phyloP scores from a whole-genome alignment of 1,284 basidiomycete species.

The Gymnopus androsaceus region DNA sequence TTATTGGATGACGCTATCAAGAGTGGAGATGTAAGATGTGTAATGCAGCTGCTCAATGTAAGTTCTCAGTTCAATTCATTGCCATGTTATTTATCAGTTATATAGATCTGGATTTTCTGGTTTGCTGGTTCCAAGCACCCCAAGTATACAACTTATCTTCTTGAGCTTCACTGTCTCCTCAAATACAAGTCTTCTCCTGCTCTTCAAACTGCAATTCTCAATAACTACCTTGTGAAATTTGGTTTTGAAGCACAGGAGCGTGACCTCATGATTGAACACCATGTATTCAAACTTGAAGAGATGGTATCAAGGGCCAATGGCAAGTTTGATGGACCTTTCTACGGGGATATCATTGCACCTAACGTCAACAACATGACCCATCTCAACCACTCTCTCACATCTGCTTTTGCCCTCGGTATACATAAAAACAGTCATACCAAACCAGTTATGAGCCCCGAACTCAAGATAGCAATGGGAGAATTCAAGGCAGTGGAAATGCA shows the following conservation, averaged over 20 bases:
- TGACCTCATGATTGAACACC: constrained; percentile 7
- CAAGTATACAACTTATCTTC: not conserved
- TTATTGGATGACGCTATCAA: constrained; percentile 1
- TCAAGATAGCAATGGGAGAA: not conserved
- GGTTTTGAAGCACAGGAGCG: not conserved
- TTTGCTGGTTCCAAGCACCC: not conserved
- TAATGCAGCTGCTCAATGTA: not conserved
- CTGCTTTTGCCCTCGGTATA: not conserved
- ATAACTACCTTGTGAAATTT: constrained; percentile 12
- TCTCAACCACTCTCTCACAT: not conserved
- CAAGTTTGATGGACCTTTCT: not conserved
- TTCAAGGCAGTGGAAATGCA: not conserved
- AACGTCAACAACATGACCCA: constrained; percentile 1
- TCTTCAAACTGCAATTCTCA: constrained; percentile 1
- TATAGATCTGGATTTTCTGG: constrained; percentile 7
- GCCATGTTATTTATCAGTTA: too few species aligned
- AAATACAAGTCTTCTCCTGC: not conserved
- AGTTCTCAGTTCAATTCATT: too few species aligned
- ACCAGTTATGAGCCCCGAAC: not conserved
- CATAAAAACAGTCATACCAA: not conserved
- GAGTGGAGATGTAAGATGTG: not conserved
- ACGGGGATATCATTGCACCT: constrained; percentile 1
- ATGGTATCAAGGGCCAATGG: constrained; percentile 5
- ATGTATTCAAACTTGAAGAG: not conserved
- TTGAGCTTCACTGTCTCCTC: constrained; percentile 2